Evolutionary conservation across 2,329 filamentous ascomycete species (phyloP), one percentile per base, ranked within the genome.

Genomic region (Celoporthe dispersa): DNA sequence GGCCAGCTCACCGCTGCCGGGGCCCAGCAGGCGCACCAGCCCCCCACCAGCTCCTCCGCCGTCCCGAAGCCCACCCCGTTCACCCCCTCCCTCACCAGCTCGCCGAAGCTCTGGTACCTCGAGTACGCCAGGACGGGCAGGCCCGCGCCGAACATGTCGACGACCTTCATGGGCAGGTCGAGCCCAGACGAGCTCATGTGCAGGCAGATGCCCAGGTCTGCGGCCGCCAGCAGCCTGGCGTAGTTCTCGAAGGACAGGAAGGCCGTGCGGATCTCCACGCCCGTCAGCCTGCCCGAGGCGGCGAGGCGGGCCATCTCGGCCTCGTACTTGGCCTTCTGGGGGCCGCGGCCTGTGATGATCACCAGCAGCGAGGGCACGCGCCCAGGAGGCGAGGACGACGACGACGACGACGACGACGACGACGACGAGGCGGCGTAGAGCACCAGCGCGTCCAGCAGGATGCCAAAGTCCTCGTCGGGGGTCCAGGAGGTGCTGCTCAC

Each of bases 401-500:
- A 41, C 2, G 39, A 41, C 39, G 39, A 41, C 9, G 39, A 41
- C 9, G 39, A 12, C 1, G 41, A 22, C 1, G 41, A 22, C 5
- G 41, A 22, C 25, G 76, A 63, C 2, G 78, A 69, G 14, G 78
- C 73, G 53, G 83, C 81, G 77, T 98, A 98, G 9, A 82, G 80
- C 14, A 93, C 89, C 0, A 99, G 84, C 0, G 94, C 94, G 65
- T 94, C 90, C 4, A 99, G 90, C 2, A 99, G 86, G 5, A 99
- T 81, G 0, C 90, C 91, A 78, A 99, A 98, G 80, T 99, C 95
- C 79, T 99, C 96, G 76, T 99, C 96, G 0, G 94, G 89, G 0
- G 96, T 99, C 96, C 96, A 99, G 14, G 94, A 98, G 0, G 96
- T 99, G 70, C 94, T 96, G 81, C 93, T 97, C 51, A 98, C 93